Base-by-base conservation (phyloP, 2,329 filamentous ascomycete genomes). In the Passalora sequoiae region DNA sequence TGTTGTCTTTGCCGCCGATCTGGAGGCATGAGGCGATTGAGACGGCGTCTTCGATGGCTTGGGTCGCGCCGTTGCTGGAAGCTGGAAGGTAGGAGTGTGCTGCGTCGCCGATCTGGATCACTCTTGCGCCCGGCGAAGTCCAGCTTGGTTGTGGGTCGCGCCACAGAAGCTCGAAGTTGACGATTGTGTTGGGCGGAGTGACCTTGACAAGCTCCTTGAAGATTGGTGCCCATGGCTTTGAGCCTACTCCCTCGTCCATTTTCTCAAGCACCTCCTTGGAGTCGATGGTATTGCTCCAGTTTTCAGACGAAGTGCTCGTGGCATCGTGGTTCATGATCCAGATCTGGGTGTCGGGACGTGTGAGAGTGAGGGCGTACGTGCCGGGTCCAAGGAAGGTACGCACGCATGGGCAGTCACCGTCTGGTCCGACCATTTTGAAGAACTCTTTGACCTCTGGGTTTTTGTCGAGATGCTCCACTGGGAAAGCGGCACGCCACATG, bases 91-190 rank as follows among this genome's bases (percentile, higher is more conserved):
- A 72, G 9, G 67, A 66, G 54, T 72, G 70, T 22, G 69, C 69
- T 15, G 61, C 59, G 38, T 72, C 70, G 21, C 69, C 69, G 21
- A 72, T 67, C 46, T 70, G 68, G 20, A 71, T 60, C 10, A 72
- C 64, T 17, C 66, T 67, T 8, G 62, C 67, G 4, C 49, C 60
- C 1, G 67, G 67, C 2, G 68, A 71, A 9, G 63, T 63, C 69
- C 68, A 73, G 36, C 54, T 66, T 1, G 66, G 67, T 45, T 71
- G 66, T 8, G 69, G 69, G 51, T 73, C 67, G 44, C 58, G 41
- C 70, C 69, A 73, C 13, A 72, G 61, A 2, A 74, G 65, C 47
- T 69, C 66, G 46, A 70, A 74, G 60, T 73, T 69, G 49, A 75
- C 67, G 37, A 74, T 70, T 17, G 68, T 72, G 36, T 72, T 66